Conservation (phyloP, 805 yeast genomes). For the Kluyveromyces lactis region DNA sequence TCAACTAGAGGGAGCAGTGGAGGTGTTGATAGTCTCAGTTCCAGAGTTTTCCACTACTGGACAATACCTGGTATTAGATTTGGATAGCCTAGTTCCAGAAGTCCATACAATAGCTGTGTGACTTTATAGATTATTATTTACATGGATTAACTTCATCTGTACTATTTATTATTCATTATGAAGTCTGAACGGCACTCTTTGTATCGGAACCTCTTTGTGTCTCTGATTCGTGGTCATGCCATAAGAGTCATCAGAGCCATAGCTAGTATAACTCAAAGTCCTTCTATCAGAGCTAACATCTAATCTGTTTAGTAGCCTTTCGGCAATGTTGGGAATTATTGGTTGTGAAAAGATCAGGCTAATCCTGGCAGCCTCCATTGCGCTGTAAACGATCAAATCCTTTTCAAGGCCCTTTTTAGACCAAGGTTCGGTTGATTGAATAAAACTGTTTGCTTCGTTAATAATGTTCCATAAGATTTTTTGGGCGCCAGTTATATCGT, state of each 20-base stretch:
- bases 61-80: slow-evolving; percentile 53
- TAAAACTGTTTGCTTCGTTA: slow-evolving; percentile 52
- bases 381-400: slow-evolving; percentile 51
- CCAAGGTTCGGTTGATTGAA: slow-evolving; percentile 80
- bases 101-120: slow-evolving; percentile 31
- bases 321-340: slow-evolving; percentile 60
- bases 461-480: slow-evolving; percentile 51
- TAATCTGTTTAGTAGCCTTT: slow-evolving; percentile 50
- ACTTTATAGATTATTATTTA: slow-evolving; percentile 3
- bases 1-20: slow-evolving; percentile 29
- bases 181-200: slow-evolving; percentile 19
- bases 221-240: slow-evolving; percentile 48
- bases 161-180: background rate
- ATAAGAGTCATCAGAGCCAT: slow-evolving; percentile 54
- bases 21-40: slow-evolving; percentile 51
- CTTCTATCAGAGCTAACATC: slow-evolving; percentile 42
- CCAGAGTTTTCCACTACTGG: slow-evolving; percentile 68
- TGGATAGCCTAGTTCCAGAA: slow-evolving; percentile 47
- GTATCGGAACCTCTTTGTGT: slow-evolving; percentile 42
- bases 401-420: slow-evolving; percentile 32
- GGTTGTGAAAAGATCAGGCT: slow-evolving; percentile 61
- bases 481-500: slow-evolving; percentile 50
- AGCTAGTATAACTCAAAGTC: slow-evolving; percentile 33
- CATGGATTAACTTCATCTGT: background rate
- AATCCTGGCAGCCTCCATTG: slow-evolving; percentile 66